phyloP scores from a whole-genome alignment of 768 basidiomycete genomes.

The Crepidotus variabilis region DNA sequence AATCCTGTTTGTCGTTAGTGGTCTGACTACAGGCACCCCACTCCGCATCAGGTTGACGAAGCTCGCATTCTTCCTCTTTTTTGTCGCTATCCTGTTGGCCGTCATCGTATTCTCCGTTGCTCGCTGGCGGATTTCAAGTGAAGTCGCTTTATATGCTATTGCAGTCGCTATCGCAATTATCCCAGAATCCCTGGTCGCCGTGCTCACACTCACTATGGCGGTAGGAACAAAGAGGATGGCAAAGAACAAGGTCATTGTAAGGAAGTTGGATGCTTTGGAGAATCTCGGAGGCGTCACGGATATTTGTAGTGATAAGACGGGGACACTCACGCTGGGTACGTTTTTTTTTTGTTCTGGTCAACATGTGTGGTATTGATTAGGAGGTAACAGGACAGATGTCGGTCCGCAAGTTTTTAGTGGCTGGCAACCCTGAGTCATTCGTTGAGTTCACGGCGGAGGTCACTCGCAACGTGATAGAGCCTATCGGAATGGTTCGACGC shows the following conservation, averaged over 20 bases:
- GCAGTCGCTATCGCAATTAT: conserved; percentile 36
- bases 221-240: conserved; percentile 55
- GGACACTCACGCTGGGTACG: conserved; percentile 46
- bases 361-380: neutral
- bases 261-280: conserved; percentile 61
- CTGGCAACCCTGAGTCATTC: conserved; percentile 19
- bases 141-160: conserved; percentile 34
- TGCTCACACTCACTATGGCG: conserved; percentile 57
- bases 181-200: conserved; percentile 40
- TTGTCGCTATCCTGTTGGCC: conserved; percentile 31
- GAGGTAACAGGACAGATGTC: conserved; percentile 33
- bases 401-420: conserved; percentile 35
- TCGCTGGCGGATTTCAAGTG: conserved; percentile 26
- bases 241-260: conserved; percentile 55
- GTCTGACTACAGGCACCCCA: conserved; percentile 30
- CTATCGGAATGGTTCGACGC: conserved; percentile 22
- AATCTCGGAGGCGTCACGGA: conserved; percentile 53
- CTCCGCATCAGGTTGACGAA: conserved; percentile 34
- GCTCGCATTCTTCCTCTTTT: conserved; percentile 32
- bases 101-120: conserved; percentile 35
- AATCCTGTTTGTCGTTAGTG: conserved; percentile 16
- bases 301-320: conserved; percentile 65
- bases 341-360: neutral
- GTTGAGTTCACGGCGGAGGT: conserved; percentile 30
- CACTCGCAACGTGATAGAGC: conserved; percentile 28